Conservation (phyloP, 73 alveolate species). For the Symbiodinium natans region DNA sequence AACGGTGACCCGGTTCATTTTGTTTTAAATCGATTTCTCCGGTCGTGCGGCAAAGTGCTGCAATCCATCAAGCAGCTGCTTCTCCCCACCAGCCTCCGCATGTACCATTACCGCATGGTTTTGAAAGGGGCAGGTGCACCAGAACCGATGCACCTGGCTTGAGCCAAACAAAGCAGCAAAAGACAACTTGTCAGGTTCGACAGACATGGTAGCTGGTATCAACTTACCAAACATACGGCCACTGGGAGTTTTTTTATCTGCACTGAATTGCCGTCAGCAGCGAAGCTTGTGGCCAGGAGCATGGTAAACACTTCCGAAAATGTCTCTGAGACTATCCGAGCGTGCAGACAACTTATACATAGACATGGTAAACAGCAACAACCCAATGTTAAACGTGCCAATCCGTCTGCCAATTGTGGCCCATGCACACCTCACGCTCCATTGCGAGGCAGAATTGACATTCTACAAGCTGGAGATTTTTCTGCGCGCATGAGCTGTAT, state of each 20-base stretch:
- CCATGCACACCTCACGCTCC: not conserved
- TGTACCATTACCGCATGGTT: not conserved
- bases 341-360: too few relatives aligned
- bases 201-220: not conserved
- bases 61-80: too few relatives aligned
- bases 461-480: not conserved
- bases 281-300: too few relatives aligned
- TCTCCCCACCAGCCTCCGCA: too few relatives aligned
- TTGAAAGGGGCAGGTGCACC: not conserved
- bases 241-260: not conserved
- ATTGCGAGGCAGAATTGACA: not conserved
- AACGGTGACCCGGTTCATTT: too few relatives aligned
- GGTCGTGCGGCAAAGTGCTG: too few relatives aligned
- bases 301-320: too few relatives aligned
- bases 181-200: not conserved
- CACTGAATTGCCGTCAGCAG: not conserved
- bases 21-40: too few relatives aligned
- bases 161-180: not conserved
- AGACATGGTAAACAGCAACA: too few relatives aligned
- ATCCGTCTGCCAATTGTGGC: too few relatives aligned
- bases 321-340: too few relatives aligned
- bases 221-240: not conserved
- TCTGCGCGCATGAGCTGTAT: not conserved
- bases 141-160: not conserved
- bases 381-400: too few relatives aligned